Percentiles rank a stretch among this genome's conserved stretches.
Conservation (phyloP, 306 rosid species). For the Mimosa bimucronata region DNA sequence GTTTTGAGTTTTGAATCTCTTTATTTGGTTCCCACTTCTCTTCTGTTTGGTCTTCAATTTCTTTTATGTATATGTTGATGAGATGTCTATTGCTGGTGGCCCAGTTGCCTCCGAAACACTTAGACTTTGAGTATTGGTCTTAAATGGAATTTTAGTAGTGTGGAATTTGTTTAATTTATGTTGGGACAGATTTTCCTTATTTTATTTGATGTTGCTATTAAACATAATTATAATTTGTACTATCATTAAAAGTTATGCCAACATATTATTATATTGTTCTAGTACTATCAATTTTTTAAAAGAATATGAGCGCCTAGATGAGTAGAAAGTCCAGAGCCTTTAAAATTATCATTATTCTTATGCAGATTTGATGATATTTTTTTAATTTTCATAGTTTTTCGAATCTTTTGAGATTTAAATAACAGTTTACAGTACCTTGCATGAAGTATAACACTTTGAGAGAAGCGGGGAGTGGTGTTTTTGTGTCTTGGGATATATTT, state of each 20-base stretch:
- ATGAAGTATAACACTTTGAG: neutral
- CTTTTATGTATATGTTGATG: conserved; percentile 19
- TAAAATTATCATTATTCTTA: too few relatives aligned
- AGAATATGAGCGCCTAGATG: too few relatives aligned
- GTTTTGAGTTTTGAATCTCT: neutral
- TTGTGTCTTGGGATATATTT: neutral
- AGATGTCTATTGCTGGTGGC: conserved; percentile 4
- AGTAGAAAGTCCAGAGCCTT: too few relatives aligned
- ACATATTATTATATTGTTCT: too few relatives aligned
- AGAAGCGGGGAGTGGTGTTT: neutral
- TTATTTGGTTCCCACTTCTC: neutral
- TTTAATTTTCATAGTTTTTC: neutral
- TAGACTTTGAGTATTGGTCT: neutral
- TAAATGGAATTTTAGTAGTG: conserved; percentile 14
- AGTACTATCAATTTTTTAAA: too few relatives aligned
- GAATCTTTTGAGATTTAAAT: neutral
- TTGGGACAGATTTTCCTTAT: neutral
- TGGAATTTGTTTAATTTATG: neutral
- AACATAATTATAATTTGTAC: too few relatives aligned
- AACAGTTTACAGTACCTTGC: neutral
- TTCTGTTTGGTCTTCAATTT: conserved; percentile 12
- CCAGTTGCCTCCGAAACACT: conserved; percentile 14
- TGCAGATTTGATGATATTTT: too few relatives aligned
- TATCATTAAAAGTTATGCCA: too few relatives aligned
- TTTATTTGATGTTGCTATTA: too few relatives aligned